Conservation (phyloP, 495 filamentous ascomycete genomes). For the Xeromyces bisporus region DNA sequence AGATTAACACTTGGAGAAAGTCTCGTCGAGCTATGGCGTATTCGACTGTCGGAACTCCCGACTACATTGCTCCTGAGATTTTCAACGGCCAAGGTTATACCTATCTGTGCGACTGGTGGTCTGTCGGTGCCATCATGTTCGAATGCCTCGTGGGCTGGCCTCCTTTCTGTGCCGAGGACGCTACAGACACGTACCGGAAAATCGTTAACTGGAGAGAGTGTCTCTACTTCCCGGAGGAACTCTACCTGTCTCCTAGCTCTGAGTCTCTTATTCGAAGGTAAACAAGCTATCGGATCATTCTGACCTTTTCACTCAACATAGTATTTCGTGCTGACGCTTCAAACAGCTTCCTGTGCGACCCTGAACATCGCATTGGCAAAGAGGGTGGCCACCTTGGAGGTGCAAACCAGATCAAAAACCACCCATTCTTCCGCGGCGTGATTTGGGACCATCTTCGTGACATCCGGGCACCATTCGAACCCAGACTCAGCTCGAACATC, state of each 20-base stretch:
- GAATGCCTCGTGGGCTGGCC: constrained; percentile 98
- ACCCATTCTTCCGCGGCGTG: constrained; percentile 92
- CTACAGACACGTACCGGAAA: constrained; percentile 95
- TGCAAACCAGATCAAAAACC: constrained; percentile 77
- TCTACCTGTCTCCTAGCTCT: constrained; percentile 69
- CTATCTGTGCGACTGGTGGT: constrained; percentile 98
- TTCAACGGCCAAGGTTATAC: constrained; percentile 92
- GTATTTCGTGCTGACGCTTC: too few species aligned
- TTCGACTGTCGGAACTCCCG: constrained; percentile 93
- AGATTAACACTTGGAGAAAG: constrained; percentile 97
- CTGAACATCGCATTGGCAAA: constrained; percentile 62
- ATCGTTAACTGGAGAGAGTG: constrained; percentile 96
- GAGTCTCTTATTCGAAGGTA: constrained; percentile 76
- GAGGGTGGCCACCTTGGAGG: constrained; percentile 53
- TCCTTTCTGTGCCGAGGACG: constrained; percentile 95
- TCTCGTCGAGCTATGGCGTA: constrained; percentile 91
- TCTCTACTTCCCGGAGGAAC: constrained; percentile 92
- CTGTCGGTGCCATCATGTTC: constrained; percentile 97
- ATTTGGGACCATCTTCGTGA: constrained; percentile 79
- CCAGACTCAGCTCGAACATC: constrained; percentile 73
- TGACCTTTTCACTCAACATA: too few species aligned
- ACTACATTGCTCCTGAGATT: constrained; percentile 98
- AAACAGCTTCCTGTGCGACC: constrained; percentile 75
- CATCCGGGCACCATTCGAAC: constrained; percentile 92
- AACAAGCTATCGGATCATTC: too few species aligned